A percentile compares a stretch with the other conserved stretches of the same genome.
Evolutionary conservation across 2,329 filamentous ascomycete genomes (phyloP).

Genomic region (Verticillium zaregamsianum): DNA sequence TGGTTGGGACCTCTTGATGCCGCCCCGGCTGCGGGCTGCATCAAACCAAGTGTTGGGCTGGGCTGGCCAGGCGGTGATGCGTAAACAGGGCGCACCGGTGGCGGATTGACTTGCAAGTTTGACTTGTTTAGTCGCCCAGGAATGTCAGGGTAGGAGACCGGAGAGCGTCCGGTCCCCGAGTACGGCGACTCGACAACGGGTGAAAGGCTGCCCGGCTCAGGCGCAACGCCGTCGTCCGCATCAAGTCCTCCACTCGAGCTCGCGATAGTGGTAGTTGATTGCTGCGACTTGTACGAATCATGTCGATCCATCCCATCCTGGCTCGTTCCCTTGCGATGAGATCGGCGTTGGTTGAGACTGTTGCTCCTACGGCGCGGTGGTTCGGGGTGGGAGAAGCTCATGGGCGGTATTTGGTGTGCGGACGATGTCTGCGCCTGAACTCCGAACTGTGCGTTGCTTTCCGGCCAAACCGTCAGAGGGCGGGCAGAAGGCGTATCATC

Average conservation of each 20-base stretch:
- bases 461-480: background rate
- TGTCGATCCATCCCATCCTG: conserved; percentile 11
- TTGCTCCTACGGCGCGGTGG: conserved; percentile 13
- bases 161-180: conserved; percentile 22
- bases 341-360: conserved; percentile 7
- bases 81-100: conserved; percentile 26
- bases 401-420: conserved; percentile 16
- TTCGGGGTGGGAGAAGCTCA: conserved; percentile 14
- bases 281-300: conserved; percentile 12
- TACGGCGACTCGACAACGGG: conserved; percentile 45
- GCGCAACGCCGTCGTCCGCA: conserved; percentile 16
- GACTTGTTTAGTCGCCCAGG: conserved; percentile 16
- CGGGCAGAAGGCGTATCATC: background rate
- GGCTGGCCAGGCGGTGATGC: conserved; percentile 33
- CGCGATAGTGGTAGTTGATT: conserved; percentile 35
- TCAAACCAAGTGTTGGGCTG: conserved; percentile 36
- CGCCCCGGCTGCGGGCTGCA: conserved; percentile 15
- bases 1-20: conserved; percentile 9
- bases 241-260: conserved; percentile 12
- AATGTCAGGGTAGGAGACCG: conserved; percentile 27
- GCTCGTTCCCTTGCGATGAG: background rate
- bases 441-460: background rate
- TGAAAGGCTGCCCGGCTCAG: conserved; percentile 32
- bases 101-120: conserved; percentile 24
- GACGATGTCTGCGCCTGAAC: background rate